These are phyloP conservation scores for Coniochaeta sp. DNA, from an alignment of 2,329 filamentous ascomycete genomes.

Conservation along the genomic window DNA sequence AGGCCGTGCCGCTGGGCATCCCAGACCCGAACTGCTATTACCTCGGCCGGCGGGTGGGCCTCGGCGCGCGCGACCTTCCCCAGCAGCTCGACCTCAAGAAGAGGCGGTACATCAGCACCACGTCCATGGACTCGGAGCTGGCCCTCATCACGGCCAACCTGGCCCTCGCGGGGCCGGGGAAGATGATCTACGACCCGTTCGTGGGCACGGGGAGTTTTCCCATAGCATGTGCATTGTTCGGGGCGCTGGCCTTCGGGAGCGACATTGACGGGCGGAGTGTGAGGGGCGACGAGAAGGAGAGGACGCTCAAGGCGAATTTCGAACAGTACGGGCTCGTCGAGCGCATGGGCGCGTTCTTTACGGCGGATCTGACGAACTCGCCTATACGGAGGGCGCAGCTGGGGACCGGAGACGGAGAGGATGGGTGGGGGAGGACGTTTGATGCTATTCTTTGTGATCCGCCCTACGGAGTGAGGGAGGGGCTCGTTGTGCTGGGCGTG, in stretches of 20 bases:
- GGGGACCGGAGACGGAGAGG: constrained; percentile 11
- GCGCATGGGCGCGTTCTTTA: constrained; percentile 69
- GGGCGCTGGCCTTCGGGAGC: constrained; percentile 73
- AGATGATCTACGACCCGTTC: constrained; percentile 89
- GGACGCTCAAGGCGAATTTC: constrained; percentile 63
- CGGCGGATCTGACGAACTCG: constrained; percentile 81
- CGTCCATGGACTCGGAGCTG: constrained; percentile 94
- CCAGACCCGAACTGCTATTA: constrained; percentile 55
- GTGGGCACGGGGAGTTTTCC: constrained; percentile 93
- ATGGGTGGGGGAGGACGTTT: constrained; percentile 43
- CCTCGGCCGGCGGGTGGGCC: constrained; percentile 65
- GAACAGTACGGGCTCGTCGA: constrained; percentile 67
- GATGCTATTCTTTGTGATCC: constrained; percentile 95
- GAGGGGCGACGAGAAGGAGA: constrained; percentile 55
- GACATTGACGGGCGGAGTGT: constrained; percentile 93
- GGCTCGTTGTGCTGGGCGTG: constrained; percentile 76
- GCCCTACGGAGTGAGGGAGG: constrained; percentile 91
- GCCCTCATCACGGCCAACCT: constrained; percentile 89
- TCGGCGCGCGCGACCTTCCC: constrained; percentile 60
- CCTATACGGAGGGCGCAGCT: constrained; percentile 52
- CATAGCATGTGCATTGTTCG: constrained; percentile 84
- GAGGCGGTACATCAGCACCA: constrained; percentile 86
- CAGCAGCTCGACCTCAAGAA: constrained; percentile 86
- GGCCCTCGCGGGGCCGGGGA: constrained; percentile 72
- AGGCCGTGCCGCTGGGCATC: constrained; percentile 38